Percentiles rank a stretch among this genome's conserved stretches.
phyloP scores from a whole-genome alignment of 768 basidiomycete genomes.

The Trametes cubensis region DNA sequence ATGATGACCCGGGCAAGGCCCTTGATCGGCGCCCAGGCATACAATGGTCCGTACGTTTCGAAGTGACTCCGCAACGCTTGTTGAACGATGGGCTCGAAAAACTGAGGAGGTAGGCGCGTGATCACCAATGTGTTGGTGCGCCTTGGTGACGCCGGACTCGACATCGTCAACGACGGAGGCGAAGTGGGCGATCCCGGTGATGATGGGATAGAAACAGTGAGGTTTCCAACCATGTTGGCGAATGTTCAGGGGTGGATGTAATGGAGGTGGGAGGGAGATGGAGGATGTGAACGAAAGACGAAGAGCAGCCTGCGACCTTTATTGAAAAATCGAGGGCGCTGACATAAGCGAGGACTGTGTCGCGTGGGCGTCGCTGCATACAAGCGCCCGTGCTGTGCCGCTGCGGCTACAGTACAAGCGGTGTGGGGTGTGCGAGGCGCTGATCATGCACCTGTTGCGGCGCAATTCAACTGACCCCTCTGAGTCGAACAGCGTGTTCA shows the following conservation, averaged over 20 bases:
- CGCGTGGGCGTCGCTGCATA: neutral
- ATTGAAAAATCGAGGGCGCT: constrained; percentile 10
- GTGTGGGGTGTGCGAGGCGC: neutral
- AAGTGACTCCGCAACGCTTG: constrained; percentile 74
- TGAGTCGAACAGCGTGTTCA: no score
- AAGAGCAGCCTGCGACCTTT: constrained; percentile 11
- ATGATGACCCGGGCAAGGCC: constrained; percentile 83
- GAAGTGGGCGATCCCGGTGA: constrained; percentile 20
- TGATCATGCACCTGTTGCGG: neutral
- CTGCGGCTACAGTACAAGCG: no score
- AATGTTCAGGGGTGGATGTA: neutral
- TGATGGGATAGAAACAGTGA: constrained; percentile 18
- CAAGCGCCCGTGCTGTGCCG: no score
- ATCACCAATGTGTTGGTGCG: constrained; percentile 86
- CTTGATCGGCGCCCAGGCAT: constrained; percentile 86
- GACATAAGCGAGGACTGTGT: constrained; percentile 8
- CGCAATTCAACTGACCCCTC: no score
- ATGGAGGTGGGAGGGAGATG: constrained; percentile 5
- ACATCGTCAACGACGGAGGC: constrained; percentile 24
- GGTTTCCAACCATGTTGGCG: constrained; percentile 17
- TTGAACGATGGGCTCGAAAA: constrained; percentile 75
- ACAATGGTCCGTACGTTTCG: constrained; percentile 74
- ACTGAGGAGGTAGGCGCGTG: constrained; percentile 71
- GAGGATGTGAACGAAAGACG: constrained; percentile 10
- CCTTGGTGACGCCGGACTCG: constrained; percentile 25